phyloP scores from a whole-genome alignment of 495 filamentous ascomycete species.

The Tuber microsphaerosporum region DNA sequence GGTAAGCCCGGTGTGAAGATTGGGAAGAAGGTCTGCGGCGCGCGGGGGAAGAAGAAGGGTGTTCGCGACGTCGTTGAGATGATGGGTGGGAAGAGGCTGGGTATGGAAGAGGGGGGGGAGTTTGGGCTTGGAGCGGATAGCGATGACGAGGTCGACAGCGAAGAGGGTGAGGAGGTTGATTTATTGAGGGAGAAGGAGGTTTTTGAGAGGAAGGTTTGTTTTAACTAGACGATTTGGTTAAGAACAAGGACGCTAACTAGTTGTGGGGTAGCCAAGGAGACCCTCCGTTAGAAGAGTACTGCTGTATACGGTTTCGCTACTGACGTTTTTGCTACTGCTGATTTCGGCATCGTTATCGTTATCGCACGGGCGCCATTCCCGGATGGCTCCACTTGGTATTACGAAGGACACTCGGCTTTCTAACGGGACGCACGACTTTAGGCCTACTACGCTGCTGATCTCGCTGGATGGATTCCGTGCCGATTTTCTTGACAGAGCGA shows the following conservation, averaged over 20 bases:
- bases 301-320: conserved; percentile 16
- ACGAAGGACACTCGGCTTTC: conserved; percentile 43
- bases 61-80: conserved; percentile 61
- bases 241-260: neutral
- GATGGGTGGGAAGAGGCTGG: conserved; percentile 80
- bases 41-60: conserved; percentile 44
- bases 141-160: conserved; percentile 23
- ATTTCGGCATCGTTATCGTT: conserved; percentile 51
- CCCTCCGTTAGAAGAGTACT: conserved; percentile 24
- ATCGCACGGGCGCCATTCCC: conserved; percentile 38
- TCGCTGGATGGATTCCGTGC: conserved; percentile 97
- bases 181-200: conserved; percentile 42
- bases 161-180: conserved; percentile 45
- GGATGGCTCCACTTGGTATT: conserved; percentile 33
- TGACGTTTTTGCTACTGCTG: conserved; percentile 48
- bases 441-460: conserved; percentile 85
- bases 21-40: conserved; percentile 49
- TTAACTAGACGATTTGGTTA: conserved; percentile 4
- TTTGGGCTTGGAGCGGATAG: conserved; percentile 42
- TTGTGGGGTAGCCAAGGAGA: conserved; percentile 29
- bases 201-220: conserved; percentile 46
- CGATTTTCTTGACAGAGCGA: conserved; percentile 73
- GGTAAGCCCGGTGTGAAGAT: conserved; percentile 45
- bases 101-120: conserved; percentile 58
- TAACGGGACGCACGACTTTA: conserved; percentile 79